These are phyloP conservation scores for Globisporangium viniferum DNA, from an alignment of 352 stramenopile species.

Conservation along the genomic window DNA sequence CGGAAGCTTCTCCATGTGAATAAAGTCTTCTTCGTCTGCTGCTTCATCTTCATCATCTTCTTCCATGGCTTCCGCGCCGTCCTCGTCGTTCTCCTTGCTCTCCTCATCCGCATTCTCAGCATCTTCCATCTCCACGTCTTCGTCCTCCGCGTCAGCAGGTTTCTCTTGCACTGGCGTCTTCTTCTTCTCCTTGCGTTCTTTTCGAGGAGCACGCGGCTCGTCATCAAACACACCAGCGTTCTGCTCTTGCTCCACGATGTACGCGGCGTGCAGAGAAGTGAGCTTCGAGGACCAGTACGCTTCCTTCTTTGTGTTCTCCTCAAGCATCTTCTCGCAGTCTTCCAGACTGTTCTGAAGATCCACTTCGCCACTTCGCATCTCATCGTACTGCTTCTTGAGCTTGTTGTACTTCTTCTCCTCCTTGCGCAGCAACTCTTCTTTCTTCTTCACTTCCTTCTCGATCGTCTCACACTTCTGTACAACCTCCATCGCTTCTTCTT, in stretches of 20 bases:
- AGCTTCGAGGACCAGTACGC: slow-evolving; percentile 83
- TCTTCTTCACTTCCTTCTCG: slow-evolving; percentile 85
- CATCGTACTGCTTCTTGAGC: slow-evolving; percentile 88
- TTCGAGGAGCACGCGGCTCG: slow-evolving; percentile 31
- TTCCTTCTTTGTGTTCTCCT: slow-evolving; percentile 90
- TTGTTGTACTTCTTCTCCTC: slow-evolving; percentile 82
- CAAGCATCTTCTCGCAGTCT: slow-evolving; percentile 90
- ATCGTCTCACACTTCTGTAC: slow-evolving; percentile 90
- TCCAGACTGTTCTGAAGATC: slow-evolving; percentile 93
- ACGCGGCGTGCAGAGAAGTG: slow-evolving; percentile 55
- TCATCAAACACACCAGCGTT: slow-evolving; percentile 75
- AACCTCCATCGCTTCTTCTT: slow-evolving; percentile 91
- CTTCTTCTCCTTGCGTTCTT: slow-evolving; percentile 30
- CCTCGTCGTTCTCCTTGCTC: slow-evolving; percentile 23
- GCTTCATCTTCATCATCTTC: slow-evolving; percentile 32
- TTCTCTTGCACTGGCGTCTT: slow-evolving; percentile 18
- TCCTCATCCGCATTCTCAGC: slow-evolving; percentile 25
- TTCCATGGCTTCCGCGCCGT: slow-evolving; percentile 20
- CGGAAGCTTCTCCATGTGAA: slow-evolving; percentile 58
- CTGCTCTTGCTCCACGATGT: slow-evolving; percentile 65
- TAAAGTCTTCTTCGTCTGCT: slow-evolving; percentile 30
- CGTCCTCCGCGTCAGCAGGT: slow-evolving; percentile 24
- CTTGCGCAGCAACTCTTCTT: slow-evolving; percentile 76
- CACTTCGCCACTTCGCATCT: slow-evolving; percentile 89
- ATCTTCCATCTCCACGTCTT: slow-evolving; percentile 37